Conservation (phyloP, 2,329 filamentous ascomycete species). For the Aspergillus puulaauensis region DNA sequence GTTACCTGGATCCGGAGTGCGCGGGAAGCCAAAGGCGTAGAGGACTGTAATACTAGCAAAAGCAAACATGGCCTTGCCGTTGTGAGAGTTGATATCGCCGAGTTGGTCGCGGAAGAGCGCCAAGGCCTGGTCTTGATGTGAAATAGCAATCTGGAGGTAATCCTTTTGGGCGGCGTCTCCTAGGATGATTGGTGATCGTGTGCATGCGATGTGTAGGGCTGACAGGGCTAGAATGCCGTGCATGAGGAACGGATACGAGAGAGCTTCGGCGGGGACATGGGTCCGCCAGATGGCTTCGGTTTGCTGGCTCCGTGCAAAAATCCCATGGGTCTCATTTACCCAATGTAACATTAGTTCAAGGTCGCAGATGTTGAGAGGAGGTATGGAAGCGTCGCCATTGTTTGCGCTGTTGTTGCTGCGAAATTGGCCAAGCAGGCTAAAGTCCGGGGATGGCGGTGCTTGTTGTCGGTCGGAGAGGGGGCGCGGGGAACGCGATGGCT, state of each 20-base stretch:
- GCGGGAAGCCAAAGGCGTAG: slow-evolving; percentile 39
- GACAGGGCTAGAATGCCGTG: slow-evolving; percentile 37
- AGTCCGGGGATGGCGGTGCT: slow-evolving; percentile 19
- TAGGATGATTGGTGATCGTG: slow-evolving; percentile 8
- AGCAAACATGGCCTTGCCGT: slow-evolving; percentile 43
- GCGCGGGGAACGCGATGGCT: slow-evolving; percentile 13
- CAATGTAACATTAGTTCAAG: slow-evolving; percentile 45
- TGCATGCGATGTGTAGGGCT: slow-evolving; percentile 35
- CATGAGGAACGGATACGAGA: slow-evolving; percentile 37
- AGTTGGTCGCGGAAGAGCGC: slow-evolving; percentile 35
- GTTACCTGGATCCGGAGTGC: slow-evolving; percentile 24
- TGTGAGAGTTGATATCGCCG: slow-evolving; percentile 32
- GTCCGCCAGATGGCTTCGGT: slow-evolving; percentile 36
- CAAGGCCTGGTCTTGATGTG: slow-evolving; percentile 35
- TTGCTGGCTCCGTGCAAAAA: slow-evolving; percentile 26
- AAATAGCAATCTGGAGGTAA: slow-evolving; percentile 38
- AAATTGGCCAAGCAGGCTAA: slow-evolving; percentile 26
- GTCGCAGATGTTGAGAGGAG: slow-evolving; percentile 44
- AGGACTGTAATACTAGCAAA: slow-evolving; percentile 38
- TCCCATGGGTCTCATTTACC: slow-evolving; percentile 36
- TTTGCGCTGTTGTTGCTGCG: slow-evolving; percentile 12
- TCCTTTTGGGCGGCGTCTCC: slow-evolving; percentile 20
- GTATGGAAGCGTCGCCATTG: slow-evolving; percentile 9
- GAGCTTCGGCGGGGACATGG: slow-evolving; percentile 32
- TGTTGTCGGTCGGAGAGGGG: slow-evolving; percentile 19